Conservation (phyloP, 108 stramenopile species). For the Nitzschia putrida region DNA sequence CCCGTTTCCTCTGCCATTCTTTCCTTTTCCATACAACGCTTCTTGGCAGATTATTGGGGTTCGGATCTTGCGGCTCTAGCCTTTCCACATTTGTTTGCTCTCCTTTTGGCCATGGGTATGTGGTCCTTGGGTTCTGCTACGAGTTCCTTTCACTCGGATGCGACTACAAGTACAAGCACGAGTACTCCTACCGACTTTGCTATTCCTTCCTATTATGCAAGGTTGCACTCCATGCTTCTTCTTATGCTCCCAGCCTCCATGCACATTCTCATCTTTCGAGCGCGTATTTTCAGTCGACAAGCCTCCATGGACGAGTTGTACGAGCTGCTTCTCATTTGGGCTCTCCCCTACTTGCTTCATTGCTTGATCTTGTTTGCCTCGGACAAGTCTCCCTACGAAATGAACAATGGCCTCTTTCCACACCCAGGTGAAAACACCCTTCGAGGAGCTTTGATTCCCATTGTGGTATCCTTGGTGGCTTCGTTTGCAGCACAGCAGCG, state of each 20-base stretch:
- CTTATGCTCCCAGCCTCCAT: constrained; percentile 56
- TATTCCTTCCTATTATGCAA: constrained; percentile 44
- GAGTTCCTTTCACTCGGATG: constrained; percentile 12
- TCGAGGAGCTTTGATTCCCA: constrained; percentile 52
- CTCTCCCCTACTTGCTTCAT: constrained; percentile 70
- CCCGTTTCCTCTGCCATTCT: constrained; percentile 49
- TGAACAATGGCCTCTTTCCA: constrained; percentile 39
- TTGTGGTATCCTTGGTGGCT: constrained; percentile 48
- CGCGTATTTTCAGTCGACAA: constrained; percentile 56
- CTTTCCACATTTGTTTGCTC: constrained; percentile 55
- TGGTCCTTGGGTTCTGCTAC: constrained; percentile 41
- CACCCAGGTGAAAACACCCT: constrained; percentile 37
- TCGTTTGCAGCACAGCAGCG: constrained; percentile 69
- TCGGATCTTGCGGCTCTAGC: constrained; percentile 47
- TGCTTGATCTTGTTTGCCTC: constrained; percentile 36
- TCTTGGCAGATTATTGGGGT: constrained; percentile 44
- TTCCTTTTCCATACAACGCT: constrained; percentile 32
- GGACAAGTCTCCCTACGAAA: constrained; percentile 34
- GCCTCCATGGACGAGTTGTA: constrained; percentile 63
- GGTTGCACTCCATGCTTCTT: constrained; percentile 52
- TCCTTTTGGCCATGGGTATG: constrained; percentile 56
- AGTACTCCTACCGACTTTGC: constrained; percentile 19
- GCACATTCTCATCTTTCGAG: constrained; percentile 55
- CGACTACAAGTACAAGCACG: background rate
- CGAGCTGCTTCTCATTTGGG: constrained; percentile 59